Base-by-base conservation (phyloP, 306 rosid genomes). In the Medicago lupulina region DNA sequence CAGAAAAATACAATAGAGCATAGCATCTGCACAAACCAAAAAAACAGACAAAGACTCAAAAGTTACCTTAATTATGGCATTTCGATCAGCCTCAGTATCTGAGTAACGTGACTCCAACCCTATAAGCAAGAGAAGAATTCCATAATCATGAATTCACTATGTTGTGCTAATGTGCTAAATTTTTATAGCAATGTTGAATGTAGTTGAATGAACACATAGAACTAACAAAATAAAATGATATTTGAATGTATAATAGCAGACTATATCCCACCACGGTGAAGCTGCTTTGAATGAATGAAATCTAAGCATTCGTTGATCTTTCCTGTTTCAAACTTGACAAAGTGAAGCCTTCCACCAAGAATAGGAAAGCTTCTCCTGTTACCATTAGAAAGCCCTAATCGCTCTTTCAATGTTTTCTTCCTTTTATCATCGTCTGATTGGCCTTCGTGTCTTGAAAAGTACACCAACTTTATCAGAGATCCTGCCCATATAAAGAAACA, bases 261-360 rank as follows among this genome's bases (percentile, higher is more conserved):
- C 25, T 36, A 34, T 38, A 76, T 92, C 90, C 93, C 97, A 76
- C 92, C 93, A 79, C 87, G 71, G 82, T 90, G 99, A 80, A 96
- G 97, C 89, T 88, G 97, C 91, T 92, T 96, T 58, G 98, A 96
- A 60, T 86, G 75, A 71, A 96, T 96, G 84, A 96, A 96, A 76
- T 96, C 98, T 60, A 96, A 85, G 86, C 99, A 96, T 85, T 96
- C 96, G 10, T 89, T 89, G 38, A 96, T 89, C 91, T 96, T 92
- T 87, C 79, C 80, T 0, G 99, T 96, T 79, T 96, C 99, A 74
- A 96, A 96, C 91, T 92, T 96, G 79, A 96, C 99, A 92, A 92
- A 96, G 87, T 96, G 98, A 83, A 92, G 97, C 82, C 98, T 87
- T 79, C 99, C 99, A 46, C 99, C 99, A 43, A 96, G 98, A 87